phyloP scores from a whole-genome alignment of 495 filamentous ascomycete genomes.

The Hypoxylon intermedium region DNA sequence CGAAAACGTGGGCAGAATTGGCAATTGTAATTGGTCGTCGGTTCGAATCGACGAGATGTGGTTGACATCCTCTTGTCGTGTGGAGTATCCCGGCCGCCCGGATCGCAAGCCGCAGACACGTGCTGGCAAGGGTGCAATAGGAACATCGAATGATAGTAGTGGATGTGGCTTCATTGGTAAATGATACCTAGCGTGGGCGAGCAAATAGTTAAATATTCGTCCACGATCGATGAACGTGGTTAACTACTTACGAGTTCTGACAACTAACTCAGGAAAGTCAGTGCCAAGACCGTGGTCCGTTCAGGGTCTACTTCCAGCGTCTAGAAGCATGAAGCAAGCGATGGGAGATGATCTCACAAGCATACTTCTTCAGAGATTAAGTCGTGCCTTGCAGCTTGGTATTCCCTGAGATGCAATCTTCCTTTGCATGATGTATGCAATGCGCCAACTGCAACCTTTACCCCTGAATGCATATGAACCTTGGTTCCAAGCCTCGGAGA shows the following conservation, averaged over 20 bases:
- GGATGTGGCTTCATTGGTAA: no score
- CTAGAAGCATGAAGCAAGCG: background rate
- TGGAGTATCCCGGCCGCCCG: constrained; percentile 7
- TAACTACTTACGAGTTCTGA: background rate
- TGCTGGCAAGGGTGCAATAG: constrained; percentile 15
- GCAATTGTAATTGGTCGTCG: constrained; percentile 18
- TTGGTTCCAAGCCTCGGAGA: constrained; percentile 14
- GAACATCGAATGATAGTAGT: background rate
- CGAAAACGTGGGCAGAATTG: constrained; percentile 5
- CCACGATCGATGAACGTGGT: no score
- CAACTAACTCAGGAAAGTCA: background rate
- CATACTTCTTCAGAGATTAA: background rate
- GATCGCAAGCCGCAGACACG: constrained; percentile 13
- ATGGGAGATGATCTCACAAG: background rate
- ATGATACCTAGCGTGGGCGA: no score
- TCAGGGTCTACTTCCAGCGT: background rate
- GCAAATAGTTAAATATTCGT: no score
- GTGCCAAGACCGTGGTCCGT: background rate
- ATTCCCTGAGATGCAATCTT: no score
- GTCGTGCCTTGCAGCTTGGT: background rate
- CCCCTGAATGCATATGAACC: constrained; percentile 6
- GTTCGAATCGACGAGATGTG: background rate
- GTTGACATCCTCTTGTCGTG: background rate
- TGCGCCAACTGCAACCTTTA: background rate
- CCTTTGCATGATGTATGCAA: background rate